Evolutionary conservation across 148 eudicot genomes (phyloP).

Genomic region (Rhododendron vialii): DNA sequence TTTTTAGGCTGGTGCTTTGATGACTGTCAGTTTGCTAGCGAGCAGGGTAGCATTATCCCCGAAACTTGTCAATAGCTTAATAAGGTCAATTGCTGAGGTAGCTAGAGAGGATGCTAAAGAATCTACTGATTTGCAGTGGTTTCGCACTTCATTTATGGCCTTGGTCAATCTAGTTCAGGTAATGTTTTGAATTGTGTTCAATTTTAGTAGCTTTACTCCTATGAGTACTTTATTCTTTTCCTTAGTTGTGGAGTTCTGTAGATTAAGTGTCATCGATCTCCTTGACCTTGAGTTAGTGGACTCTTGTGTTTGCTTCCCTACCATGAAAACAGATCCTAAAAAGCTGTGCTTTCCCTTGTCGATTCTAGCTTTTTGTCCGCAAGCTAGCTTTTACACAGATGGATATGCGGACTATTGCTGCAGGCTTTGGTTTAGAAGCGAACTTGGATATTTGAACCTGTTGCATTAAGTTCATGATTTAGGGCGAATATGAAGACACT

Average conservation of each 20-base stretch:
- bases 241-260: background rate
- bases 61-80: conserved; percentile 59
- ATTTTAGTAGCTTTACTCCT: background rate
- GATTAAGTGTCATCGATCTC: background rate
- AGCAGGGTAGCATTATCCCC: conserved; percentile 58
- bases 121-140: conserved; percentile 56
- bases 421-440: background rate
- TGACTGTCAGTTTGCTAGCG: conserved; percentile 70
- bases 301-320: background rate
- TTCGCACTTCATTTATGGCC: conserved; percentile 62
- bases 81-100: conserved; percentile 55
- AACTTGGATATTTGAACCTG: background rate
- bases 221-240: background rate
- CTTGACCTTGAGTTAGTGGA: background rate
- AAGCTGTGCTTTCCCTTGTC: background rate
- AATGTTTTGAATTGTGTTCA: background rate
- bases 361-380: background rate
- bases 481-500: background rate
- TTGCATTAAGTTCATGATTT: background rate
- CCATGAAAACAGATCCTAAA: background rate
- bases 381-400: background rate
- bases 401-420: background rate
- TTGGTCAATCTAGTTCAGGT: conserved; percentile 79
- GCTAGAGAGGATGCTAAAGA: conserved; percentile 55
- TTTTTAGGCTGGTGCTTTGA: conserved; percentile 71